Evolutionary conservation across 1,284 basidiomycete species (phyloP).

Genomic region (Thelephora terrestris): DNA sequence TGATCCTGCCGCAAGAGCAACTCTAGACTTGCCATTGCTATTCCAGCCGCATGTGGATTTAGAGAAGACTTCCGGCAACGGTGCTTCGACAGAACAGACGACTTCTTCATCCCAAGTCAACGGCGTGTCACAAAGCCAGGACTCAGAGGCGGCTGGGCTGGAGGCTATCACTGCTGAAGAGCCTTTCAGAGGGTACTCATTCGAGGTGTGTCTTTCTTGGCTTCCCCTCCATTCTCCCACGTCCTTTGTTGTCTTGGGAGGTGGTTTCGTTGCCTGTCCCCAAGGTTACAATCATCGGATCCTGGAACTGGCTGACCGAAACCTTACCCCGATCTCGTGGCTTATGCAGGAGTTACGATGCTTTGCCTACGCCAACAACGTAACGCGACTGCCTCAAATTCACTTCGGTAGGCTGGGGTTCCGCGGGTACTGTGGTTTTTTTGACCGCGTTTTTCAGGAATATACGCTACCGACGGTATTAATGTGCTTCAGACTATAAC

Average conservation of each 20-base stretch:
- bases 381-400: background rate
- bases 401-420: background rate
- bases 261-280: too few species aligned
- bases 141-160: too few species aligned
- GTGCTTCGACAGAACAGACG: background rate
- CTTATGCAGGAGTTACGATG: background rate
- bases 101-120: background rate
- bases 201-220: background rate
- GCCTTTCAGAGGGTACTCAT: background rate
- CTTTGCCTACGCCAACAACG: background rate
- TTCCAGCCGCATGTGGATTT: conserved; percentile 29
- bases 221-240: background rate
- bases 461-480: background rate
- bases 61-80: background rate
- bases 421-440: background rate
- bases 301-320: too few species aligned
- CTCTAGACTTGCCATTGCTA: conserved; percentile 32
- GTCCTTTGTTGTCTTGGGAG: too few species aligned
- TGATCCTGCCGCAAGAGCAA: conserved; percentile 24
- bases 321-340: background rate
- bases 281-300: too few species aligned
- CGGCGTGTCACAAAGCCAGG: background rate
- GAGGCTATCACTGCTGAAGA: background rate
- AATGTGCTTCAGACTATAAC: background rate
- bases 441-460: background rate